These are phyloP conservation scores for Neolentinus lepideus DNA, from an alignment of 1,284 basidiomycete genomes.

Conservation along the genomic window DNA sequence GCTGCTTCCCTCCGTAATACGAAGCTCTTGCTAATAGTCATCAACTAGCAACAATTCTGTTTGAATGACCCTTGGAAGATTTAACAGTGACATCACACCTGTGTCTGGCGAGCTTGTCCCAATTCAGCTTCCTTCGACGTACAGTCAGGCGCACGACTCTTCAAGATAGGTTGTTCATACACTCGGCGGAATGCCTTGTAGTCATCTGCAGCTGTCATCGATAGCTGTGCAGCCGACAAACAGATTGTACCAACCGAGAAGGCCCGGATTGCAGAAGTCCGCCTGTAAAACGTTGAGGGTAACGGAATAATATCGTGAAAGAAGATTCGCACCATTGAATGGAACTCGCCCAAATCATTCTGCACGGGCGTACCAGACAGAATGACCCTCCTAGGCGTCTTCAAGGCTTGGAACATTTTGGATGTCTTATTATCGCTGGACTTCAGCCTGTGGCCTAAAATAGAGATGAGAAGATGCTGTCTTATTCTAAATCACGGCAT, in stretches of 20 bases:
- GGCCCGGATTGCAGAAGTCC: conserved; percentile 89
- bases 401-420: conserved; percentile 78
- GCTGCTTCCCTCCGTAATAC: conserved; percentile 85
- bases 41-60: conserved; percentile 48
- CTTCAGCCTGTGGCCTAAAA: conserved; percentile 85
- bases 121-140: conserved; percentile 64
- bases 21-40: conserved; percentile 77
- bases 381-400: conserved; percentile 74
- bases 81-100: conserved; percentile 38
- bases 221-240: not conserved
- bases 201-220: conserved; percentile 40
- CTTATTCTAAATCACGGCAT: not conserved
- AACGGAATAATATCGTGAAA: not conserved
- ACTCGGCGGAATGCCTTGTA: conserved; percentile 72
- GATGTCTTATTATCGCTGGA: conserved; percentile 91
- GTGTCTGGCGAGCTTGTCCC: conserved; percentile 66
- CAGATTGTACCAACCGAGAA: conserved; percentile 54
- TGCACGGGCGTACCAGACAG: conserved; percentile 97
- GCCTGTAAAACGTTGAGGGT: conserved; percentile 38
- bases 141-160: conserved; percentile 77
- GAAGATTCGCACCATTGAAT: conserved; percentile 74
- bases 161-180: conserved; percentile 88
- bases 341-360: conserved; percentile 94
- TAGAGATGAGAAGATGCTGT: not conserved
- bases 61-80: conserved; percentile 4